These are phyloP conservation scores for Platanthera guangdongensis DNA, from an alignment of 106 monocot genomes.

Conservation along the genomic window DNA sequence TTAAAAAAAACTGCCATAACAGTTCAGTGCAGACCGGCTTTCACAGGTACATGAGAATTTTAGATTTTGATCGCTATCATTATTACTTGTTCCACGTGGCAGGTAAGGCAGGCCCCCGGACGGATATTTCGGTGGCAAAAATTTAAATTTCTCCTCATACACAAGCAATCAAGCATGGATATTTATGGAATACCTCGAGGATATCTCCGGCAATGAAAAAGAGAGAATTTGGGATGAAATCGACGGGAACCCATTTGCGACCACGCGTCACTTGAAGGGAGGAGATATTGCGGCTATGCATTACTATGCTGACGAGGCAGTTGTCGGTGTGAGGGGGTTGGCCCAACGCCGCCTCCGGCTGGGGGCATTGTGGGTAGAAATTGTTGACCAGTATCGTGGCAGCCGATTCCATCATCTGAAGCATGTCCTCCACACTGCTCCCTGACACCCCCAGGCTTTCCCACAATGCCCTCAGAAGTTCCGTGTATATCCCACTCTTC, in stretches of 20 bases:
- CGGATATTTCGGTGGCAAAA: no score
- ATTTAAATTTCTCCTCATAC: no score
- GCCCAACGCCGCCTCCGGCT: constrained; percentile 18
- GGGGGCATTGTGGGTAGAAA: constrained; percentile 35
- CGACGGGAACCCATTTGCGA: neutral
- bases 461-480: neutral
- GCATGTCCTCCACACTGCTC: neutral
- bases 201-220: neutral
- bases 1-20: no score
- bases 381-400: constrained; percentile 24
- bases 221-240: neutral
- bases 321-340: neutral
- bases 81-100: no score
- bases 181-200: constrained; percentile 14
- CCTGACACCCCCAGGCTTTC: neutral
- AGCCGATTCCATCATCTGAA: constrained; percentile 7
- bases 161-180: no score
- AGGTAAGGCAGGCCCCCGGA: no score
- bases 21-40: no score
- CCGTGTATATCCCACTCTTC: neutral
- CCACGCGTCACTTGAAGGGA: neutral
- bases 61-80: no score
- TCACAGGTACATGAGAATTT: no score
- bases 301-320: neutral
- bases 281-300: neutral